Base-by-base conservation (phyloP, 83 land plant genomes). In the Isoetes engelmannii region DNA sequence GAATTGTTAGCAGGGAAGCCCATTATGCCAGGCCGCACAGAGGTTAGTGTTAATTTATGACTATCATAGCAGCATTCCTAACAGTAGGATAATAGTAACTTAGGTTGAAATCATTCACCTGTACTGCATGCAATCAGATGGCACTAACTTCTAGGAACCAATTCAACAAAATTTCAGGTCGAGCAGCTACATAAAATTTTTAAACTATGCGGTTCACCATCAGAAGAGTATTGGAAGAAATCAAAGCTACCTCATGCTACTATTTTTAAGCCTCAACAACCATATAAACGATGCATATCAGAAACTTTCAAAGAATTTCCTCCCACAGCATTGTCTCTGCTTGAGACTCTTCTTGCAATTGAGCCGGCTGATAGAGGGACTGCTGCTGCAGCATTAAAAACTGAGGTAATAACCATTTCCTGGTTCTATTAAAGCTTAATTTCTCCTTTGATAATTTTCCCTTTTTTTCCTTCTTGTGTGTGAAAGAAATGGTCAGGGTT, bases 1-100 rank as follows among this genome's bases (percentile, higher is more conserved):
- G 91, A 87, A 67, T 63, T 87, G 51, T 77, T 87, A 41, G 78
- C 79, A 44, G 86, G 89, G 45, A 83, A 83, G 67, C 89, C 91
- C 6, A 85, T 87, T 17, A 63, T 87, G 82, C 91, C 86, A 41
- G 91, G 91, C 56, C 72, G 91, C 44, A 87, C 91, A 13, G 91
- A 87, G 90, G 90, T 87, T 70, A 42, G 4, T 10, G 54, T 53
- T 70, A 50, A 9, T 51, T 45, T 28, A 47, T 49, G n/a, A 59
- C 6, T 28, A 28, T 28, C 37, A 28, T 28, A 28, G 37, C 37
- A 28, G 37, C 37, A 28, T 28, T 28, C 37, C 37, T 28, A 28
- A 28, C 37, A 28, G 37, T 28, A 28, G 37, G 37, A 2, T 28
- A 28, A 50, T 50, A 50, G 10, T 50, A 50, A 50, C 8, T 8